Evolutionary conservation across 176 grass and related monocot genomes (phyloP).

Genomic region (Ensete ventricosum): DNA sequence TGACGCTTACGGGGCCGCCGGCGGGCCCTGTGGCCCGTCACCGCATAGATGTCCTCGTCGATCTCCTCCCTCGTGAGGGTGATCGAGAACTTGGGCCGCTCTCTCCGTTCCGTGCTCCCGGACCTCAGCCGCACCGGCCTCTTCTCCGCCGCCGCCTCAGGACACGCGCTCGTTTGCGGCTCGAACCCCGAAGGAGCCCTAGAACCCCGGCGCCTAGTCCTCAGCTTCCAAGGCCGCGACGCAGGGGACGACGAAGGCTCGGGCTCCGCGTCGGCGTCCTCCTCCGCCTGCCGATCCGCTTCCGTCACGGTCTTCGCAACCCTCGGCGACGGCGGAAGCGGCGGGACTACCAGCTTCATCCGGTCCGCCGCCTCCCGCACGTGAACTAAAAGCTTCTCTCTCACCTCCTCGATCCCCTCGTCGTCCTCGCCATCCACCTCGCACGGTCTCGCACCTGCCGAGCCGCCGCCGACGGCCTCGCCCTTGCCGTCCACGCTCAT

Average conservation of each 20-base stretch:
- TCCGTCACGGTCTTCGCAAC: background rate
- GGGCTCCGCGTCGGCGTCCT: background rate
- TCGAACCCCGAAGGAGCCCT: background rate
- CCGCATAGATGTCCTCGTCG: slow-evolving; percentile 75
- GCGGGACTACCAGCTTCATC: background rate
- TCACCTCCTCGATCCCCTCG: background rate
- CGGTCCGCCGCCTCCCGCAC: slow-evolving; percentile 11
- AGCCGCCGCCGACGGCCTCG: background rate
- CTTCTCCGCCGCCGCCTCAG: slow-evolving; percentile 15
- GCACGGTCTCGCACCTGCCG: background rate
- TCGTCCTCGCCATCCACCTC: background rate
- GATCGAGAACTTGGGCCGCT: slow-evolving; percentile 51
- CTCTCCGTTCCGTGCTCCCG: slow-evolving; percentile 22
- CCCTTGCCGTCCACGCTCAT: background rate
- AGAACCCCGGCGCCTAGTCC: slow-evolving; percentile 22
- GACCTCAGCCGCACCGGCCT: slow-evolving; percentile 20
- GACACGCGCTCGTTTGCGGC: slow-evolving; percentile 4
- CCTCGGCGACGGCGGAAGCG: background rate
- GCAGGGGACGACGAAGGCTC: background rate
- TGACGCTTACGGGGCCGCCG: slow-evolving; percentile 56
- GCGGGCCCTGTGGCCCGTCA: slow-evolving; percentile 58
- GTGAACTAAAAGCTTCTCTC: slow-evolving; percentile 6
- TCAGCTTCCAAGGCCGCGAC: slow-evolving; percentile 38
- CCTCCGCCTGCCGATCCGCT: background rate
- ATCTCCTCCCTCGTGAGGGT: slow-evolving; percentile 66